Conservation (phyloP, 2,329 filamentous ascomycete species). For the Cercospora citrullina region DNA sequence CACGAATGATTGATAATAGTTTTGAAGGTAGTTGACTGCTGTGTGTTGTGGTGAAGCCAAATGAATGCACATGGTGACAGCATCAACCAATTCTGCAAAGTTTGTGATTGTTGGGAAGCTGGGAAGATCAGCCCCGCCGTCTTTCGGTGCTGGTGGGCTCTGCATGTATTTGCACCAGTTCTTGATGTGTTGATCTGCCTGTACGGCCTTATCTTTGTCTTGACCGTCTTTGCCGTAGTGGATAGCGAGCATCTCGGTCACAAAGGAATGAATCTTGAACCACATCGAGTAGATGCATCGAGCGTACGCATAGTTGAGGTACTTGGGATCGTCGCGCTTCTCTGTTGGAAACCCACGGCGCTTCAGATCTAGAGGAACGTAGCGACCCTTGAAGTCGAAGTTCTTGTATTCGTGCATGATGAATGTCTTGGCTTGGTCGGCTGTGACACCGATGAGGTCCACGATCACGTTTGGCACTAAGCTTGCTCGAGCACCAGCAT, state of each 20-base stretch:
- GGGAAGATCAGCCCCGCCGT: slow-evolving; percentile 42
- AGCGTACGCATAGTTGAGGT: slow-evolving; percentile 53
- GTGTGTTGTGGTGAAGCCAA: slow-evolving; percentile 54
- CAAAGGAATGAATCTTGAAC: slow-evolving; percentile 47
- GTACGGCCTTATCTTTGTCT: slow-evolving; percentile 37
- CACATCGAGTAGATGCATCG: slow-evolving; percentile 51
- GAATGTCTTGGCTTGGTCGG: slow-evolving; percentile 42
- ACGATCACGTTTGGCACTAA: slow-evolving; percentile 51
- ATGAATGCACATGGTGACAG: slow-evolving; percentile 55
- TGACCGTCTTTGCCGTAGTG: slow-evolving; percentile 32
- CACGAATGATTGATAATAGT: slow-evolving; percentile 54
- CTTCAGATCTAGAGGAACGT: slow-evolving; percentile 50
- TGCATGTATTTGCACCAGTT: slow-evolving; percentile 47
- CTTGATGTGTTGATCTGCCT: slow-evolving; percentile 39
- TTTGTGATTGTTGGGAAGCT: slow-evolving; percentile 49
- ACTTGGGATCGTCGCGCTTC: slow-evolving; percentile 38
- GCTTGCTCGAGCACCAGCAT: slow-evolving; percentile 48
- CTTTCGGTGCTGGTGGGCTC: slow-evolving; percentile 11
- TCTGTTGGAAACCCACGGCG: slow-evolving; percentile 47
- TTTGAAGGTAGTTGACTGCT: slow-evolving; percentile 55
- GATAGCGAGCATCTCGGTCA: slow-evolving; percentile 33
- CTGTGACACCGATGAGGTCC: slow-evolving; percentile 46
- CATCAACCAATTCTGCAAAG: slow-evolving; percentile 47
- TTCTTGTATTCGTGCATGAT: slow-evolving; percentile 46
- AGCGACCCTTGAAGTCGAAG: slow-evolving; percentile 49